Evolutionary conservation across 768 basidiomycete species (phyloP).

Genomic region (Psilocybe azurescens): DNA sequence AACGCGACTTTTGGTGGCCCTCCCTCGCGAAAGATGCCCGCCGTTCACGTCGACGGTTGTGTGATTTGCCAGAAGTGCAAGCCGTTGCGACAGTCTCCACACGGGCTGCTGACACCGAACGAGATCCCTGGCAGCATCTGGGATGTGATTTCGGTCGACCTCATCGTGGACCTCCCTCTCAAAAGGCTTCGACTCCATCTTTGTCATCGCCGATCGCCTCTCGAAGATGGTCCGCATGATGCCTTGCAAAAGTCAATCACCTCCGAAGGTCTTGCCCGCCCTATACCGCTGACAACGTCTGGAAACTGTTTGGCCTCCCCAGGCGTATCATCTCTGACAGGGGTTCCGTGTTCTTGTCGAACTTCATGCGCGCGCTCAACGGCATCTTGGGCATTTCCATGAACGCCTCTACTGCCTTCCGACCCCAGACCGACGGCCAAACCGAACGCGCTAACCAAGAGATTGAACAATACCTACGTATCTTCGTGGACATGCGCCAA

Average conservation of each 20-base stretch:
- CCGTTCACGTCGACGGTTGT: conserved; percentile 32
- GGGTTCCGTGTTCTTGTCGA: conserved; percentile 28
- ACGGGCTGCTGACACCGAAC: conserved; percentile 23
- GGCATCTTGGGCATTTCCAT: conserved; percentile 13
- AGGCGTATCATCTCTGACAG: conserved; percentile 12
- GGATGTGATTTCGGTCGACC: conserved; percentile 39
- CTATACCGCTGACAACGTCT: conserved; percentile 10
- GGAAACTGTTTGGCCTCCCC: conserved; percentile 13
- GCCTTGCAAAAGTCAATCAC: background rate
- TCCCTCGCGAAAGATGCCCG: too few relatives aligned
- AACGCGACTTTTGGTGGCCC: too few relatives aligned
- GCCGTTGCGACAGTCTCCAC: conserved; percentile 31
- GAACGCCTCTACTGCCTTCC: conserved; percentile 15
- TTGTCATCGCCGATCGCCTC: conserved; percentile 30
- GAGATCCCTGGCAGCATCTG: conserved; percentile 27
- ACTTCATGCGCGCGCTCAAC: conserved; percentile 25
- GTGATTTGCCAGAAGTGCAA: conserved; percentile 35
- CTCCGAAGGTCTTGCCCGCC: background rate
- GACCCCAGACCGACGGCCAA: conserved; percentile 26
- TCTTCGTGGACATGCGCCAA: conserved; percentile 21
- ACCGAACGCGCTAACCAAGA: conserved; percentile 26
- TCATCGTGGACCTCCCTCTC: conserved; percentile 38
- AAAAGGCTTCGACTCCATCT: conserved; percentile 37
- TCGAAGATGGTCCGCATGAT: background rate
- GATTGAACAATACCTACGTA: conserved; percentile 1